Evolutionary conservation across 768 basidiomycete species (phyloP).

Genomic region (Coprinopsis cinerea): DNA sequence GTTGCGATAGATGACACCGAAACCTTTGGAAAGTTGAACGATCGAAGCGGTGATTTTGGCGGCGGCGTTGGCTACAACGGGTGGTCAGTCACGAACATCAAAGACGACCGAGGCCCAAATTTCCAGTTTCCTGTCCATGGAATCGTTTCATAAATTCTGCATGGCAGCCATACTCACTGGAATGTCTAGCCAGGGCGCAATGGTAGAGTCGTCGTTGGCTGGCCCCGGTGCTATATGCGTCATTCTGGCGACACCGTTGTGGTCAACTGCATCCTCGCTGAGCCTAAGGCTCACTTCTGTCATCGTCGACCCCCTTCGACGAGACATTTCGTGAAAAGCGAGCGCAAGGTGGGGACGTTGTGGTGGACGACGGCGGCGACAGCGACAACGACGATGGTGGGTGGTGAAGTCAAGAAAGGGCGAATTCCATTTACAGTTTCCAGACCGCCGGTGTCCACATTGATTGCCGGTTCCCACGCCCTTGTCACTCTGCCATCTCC

Average conservation of each 20-base stretch:
- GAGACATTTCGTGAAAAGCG: conserved; percentile 12
- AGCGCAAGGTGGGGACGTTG: not conserved
- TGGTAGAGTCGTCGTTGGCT: conserved; percentile 19
- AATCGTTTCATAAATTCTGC: no score
- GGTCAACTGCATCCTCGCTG: conserved; percentile 22
- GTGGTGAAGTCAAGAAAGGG: no score
- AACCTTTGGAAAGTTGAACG: conserved; percentile 35
- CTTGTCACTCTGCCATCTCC: no score
- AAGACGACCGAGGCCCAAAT: not conserved
- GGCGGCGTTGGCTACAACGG: conserved; percentile 36
- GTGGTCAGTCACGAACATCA: not conserved
- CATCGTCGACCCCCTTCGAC: conserved; percentile 10
- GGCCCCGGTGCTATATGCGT: conserved; percentile 13
- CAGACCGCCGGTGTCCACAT: no score
- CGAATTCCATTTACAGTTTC: no score
- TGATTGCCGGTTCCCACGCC: no score
- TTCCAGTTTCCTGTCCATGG: no score
- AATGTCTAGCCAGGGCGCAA: conserved; percentile 27
- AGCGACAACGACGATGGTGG: no score
- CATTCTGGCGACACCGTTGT: conserved; percentile 20
- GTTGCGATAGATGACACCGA: conserved; percentile 37
- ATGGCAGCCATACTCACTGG: conserved; percentile 25
- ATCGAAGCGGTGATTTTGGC: conserved; percentile 30
- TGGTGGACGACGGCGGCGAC: not conserved
- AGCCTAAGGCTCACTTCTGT: conserved; percentile 17